Conservation (phyloP, 2,329 filamentous ascomycete species). For the Cordyceps javanica region DNA sequence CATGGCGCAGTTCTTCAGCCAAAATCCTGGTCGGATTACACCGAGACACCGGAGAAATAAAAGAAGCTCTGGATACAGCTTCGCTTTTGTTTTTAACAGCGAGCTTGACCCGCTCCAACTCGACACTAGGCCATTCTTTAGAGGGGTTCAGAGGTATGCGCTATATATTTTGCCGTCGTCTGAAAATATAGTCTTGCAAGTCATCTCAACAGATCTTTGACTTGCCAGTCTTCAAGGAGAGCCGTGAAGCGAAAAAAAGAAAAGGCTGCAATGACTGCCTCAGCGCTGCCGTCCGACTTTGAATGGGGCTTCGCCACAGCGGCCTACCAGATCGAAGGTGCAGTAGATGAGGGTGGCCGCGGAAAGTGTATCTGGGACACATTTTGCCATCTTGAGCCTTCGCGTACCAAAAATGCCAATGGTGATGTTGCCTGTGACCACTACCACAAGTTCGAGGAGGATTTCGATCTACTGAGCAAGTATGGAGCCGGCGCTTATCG, state of each 20-base stretch:
- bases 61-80: background rate
- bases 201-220: background rate
- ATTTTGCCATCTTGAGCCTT: slow-evolving; percentile 34
- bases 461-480: slow-evolving; percentile 53
- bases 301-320: slow-evolving; percentile 37
- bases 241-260: background rate
- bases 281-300: slow-evolving; percentile 30
- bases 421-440: slow-evolving; percentile 43
- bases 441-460: slow-evolving; percentile 39
- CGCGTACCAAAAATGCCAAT: slow-evolving; percentile 32
- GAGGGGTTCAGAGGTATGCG: background rate
- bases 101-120: background rate
- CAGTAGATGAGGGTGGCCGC: slow-evolving; percentile 32
- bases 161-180: background rate
- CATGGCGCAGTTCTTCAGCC: background rate
- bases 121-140: background rate
- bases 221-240: background rate
- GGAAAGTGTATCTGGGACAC: slow-evolving; percentile 39
- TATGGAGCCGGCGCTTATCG: slow-evolving; percentile 55
- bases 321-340: slow-evolving; percentile 40
- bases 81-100: background rate
- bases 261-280: background rate
- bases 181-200: background rate
- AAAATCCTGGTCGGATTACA: background rate
- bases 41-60: slow-evolving; percentile 4